Evolutionary conservation across 768 basidiomycete genomes (phyloP), one percentile per base, ranked within the genome.

Genomic region (Russula lepida): DNA sequence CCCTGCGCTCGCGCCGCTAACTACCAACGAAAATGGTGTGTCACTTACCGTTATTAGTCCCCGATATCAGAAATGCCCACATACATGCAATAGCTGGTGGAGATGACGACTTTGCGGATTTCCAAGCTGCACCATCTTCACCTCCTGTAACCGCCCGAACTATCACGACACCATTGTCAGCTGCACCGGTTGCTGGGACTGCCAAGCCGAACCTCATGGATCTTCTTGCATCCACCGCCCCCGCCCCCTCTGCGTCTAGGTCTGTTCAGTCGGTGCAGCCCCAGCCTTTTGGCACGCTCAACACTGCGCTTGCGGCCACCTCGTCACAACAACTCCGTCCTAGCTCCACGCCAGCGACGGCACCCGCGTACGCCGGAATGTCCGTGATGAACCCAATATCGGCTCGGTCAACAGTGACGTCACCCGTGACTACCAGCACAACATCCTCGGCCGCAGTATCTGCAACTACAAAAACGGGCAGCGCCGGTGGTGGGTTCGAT

Each of bases 91-190:
- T 13, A 57, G 60, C n/a, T 11, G 55, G 54, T 8, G 59, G 59
- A 81, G 89, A 89, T 67, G 91, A 93, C 64, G 91, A 93, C 53
- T 93, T 93, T 66, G 84, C 82, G 54, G 91, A 92, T 71, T 93
- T 93, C 76, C 86, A 90, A 71, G 84, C 82, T 21, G 88, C 86
- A 2, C 88, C 87, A 19, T 68, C 76, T 15, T 74, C 74, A 9
- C 78, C 65, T 69, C 85, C 61, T 78, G 82, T 78, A 77, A 77
- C 48, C 74, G 84, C 74, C 72, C 82, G 57, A 75, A 72, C 43
- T 58, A 76, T 15, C 70, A 70, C 17, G 69, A 77, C 21, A 66
- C 41, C 67, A 25, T 30, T 41, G 28, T n/a, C 61, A 1, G n/a
- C 59, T 17, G 32, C 54, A 11, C 53, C 65, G 1, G 49, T 33